Percentiles rank a stretch among this genome's conserved stretches.
Conservation (phyloP, 1,139 yeast genomes). For the Pneumocystis jirovecii region DNA sequence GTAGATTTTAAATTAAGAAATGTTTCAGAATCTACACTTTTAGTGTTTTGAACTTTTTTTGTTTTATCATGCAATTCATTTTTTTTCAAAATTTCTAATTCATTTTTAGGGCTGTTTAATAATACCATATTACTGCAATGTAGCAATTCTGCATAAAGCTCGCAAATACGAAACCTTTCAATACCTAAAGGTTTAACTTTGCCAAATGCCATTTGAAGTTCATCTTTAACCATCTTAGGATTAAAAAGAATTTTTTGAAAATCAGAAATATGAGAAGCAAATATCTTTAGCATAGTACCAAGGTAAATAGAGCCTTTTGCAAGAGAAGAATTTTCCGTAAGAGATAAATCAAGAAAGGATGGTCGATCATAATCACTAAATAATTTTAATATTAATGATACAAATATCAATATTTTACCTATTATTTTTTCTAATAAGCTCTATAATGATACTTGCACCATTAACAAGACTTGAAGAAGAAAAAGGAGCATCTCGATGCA, state of each 20-base stretch:
- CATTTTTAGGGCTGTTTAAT: slow-evolving; percentile 74
- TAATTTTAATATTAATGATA: slow-evolving; percentile 71
- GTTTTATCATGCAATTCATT: slow-evolving; percentile 47
- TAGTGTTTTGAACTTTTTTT: background rate
- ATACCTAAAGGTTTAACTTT: slow-evolving; percentile 79
- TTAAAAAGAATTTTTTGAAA: slow-evolving; percentile 44
- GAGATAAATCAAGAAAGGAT: background rate
- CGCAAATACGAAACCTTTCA: slow-evolving; percentile 89
- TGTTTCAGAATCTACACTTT: background rate
- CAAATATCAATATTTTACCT: slow-evolving; percentile 43
- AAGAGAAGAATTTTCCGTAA: slow-evolving; percentile 47
- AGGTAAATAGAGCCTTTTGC: slow-evolving; percentile 89
- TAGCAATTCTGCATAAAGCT: slow-evolving; percentile 78
- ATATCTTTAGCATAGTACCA: slow-evolving; percentile 70
- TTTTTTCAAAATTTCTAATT: slow-evolving; percentile 57
- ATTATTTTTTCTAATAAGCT: slow-evolving; percentile 85
- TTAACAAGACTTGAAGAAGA: slow-evolving; percentile 40
- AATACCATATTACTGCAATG: slow-evolving; percentile 97
- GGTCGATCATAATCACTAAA: slow-evolving; percentile 58
- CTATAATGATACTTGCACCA: slow-evolving; percentile 92
- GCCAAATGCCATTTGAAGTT: slow-evolving; percentile 57
- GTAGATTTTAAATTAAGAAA: background rate
- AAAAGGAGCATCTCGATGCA: slow-evolving; percentile 25
- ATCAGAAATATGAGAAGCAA: slow-evolving; percentile 58
- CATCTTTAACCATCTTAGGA: slow-evolving; percentile 22